phyloP scores from a whole-genome alignment of 2,329 filamentous ascomycete genomes.

The Tolypocladium inflatum region DNA sequence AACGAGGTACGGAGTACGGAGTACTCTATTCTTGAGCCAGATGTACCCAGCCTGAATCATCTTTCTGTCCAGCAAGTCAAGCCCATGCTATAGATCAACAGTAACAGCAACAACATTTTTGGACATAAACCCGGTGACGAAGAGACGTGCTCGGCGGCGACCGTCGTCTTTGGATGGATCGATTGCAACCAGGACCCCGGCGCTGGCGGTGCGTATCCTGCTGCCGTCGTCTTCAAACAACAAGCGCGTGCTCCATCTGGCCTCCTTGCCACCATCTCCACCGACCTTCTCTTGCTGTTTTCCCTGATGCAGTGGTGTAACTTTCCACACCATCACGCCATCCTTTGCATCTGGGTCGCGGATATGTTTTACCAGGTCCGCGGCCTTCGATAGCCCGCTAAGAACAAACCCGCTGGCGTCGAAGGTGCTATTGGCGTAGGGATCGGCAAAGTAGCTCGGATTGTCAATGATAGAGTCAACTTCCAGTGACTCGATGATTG shows the following conservation, averaged over 20 bases:
- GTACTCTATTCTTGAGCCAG: too few species aligned
- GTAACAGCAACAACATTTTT: constrained; percentile 38
- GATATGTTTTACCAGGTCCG: constrained; percentile 23
- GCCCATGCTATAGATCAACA: constrained; percentile 25
- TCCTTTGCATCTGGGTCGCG: constrained; percentile 26
- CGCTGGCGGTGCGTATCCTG: constrained; percentile 37
- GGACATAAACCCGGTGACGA: constrained; percentile 46
- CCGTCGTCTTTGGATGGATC: constrained; percentile 33
- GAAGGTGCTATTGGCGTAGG: constrained; percentile 29
- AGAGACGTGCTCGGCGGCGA: constrained; percentile 44
- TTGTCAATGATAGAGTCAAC: constrained; percentile 44
- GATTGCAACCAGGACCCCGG: constrained; percentile 42
- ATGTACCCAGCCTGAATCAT: too few species aligned
- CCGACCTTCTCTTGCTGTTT: neutral
- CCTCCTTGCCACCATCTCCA: constrained; percentile 1
- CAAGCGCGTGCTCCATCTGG: constrained; percentile 32
- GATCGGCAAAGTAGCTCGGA: constrained; percentile 46
- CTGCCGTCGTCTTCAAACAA: constrained; percentile 50
- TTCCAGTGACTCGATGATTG: constrained; percentile 29
- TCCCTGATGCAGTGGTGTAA: neutral
- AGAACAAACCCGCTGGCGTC: constrained; percentile 46
- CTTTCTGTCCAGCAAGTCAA: neutral
- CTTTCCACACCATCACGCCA: constrained; percentile 37
- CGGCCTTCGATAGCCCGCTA: constrained; percentile 32
- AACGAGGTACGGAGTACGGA: too few species aligned